Percentiles rank a stretch among this genome's conserved stretches.
Evolutionary conservation across 192 early-diverging fungal species (phyloP).

Genomic region (Backusella psychrophila): DNA sequence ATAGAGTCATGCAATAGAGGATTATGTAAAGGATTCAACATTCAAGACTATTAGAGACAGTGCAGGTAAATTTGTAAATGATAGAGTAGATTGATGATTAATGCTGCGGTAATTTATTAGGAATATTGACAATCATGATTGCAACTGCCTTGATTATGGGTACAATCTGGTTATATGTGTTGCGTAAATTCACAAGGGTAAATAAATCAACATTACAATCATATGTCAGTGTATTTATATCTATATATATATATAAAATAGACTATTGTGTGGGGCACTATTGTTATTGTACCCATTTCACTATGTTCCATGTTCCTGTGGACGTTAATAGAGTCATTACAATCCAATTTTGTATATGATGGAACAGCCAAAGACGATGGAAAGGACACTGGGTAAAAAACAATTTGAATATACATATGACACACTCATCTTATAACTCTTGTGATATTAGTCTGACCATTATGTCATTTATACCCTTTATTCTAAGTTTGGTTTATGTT

Average conservation of each 20-base stretch:
- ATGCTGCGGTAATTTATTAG: slow-evolving; percentile 9
- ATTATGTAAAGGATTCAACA: slow-evolving; percentile 26
- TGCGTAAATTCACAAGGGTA: slow-evolving; percentile 41
- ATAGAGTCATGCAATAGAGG: slow-evolving; percentile 27
- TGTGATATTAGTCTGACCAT: slow-evolving; percentile 32
- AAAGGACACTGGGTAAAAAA: slow-evolving; percentile 43
- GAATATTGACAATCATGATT: slow-evolving; percentile 36
- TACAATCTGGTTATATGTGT: slow-evolving; percentile 34
- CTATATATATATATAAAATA: background rate
- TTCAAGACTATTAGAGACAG: slow-evolving; percentile 45
- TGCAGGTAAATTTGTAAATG: slow-evolving; percentile 34
- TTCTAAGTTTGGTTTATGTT: slow-evolving; percentile 37
- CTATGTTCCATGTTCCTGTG: slow-evolving; percentile 49
- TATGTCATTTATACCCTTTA: slow-evolving; percentile 51
- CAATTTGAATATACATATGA: background rate
- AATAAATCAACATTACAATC: background rate
- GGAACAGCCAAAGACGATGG: slow-evolving; percentile 27
- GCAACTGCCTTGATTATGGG: slow-evolving; percentile 24
- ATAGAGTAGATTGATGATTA: background rate
- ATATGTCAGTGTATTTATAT: background rate
- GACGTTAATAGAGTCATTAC: slow-evolving; percentile 46
- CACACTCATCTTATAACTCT: background rate
- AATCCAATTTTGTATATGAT: slow-evolving; percentile 33
- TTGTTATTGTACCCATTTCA: slow-evolving; percentile 42
- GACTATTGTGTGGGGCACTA: slow-evolving; percentile 50